Base-by-base conservation (phyloP, 129 eudicot genomes). In the Logfia minima region DNA sequence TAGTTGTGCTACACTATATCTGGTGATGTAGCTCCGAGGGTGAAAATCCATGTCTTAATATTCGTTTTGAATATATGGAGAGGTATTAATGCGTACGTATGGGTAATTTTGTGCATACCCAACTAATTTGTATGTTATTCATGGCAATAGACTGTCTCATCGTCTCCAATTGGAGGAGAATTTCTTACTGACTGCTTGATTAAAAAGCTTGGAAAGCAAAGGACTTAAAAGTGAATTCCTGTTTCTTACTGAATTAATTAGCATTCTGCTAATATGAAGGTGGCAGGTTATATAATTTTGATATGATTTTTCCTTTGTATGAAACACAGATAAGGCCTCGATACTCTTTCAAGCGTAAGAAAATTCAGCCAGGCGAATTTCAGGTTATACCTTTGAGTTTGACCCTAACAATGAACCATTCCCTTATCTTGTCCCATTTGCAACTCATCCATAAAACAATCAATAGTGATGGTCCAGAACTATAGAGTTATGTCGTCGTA, bases 141-240 rank as follows among this genome's bases (percentile, higher is more conserved):
- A 41, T 76, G 73, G 51, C 37, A 66, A 76, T 74, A 94, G 99
- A 97, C 94, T 83, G 96, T 94, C 24, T 75, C 90, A 21, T 68
- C 86, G 41, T 94, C 99, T 68, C 96, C 96, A 71, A 88, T 94
- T 82, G 99, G 99, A 68, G 99, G 99, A 61, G 99, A 89, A 71
- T 85, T 91, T 80, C 93, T 94, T 19, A 87, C 97, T 39, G 97
- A 94, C 80, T 91, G 99, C 90, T 82, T 94, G 75, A 84, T 89
- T 19, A 94, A 89, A 89, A 79, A 94, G 99, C 79, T 83, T 94
- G 90, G 99, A 91, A 85, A 84, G 92, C 73, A 94, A 94, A 86
- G 97, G 97, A 82, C 74, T 89, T 70, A 68, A 80, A 80, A 71
- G 97, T 94, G 73, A 89, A 96, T 83, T 78, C 22, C 39, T 26